A percentile compares a stretch with the other conserved stretches of the same genome.
Evolutionary conservation across 2,329 filamentous ascomycete species (phyloP).

Genomic region (Hypoxylon sp.): DNA sequence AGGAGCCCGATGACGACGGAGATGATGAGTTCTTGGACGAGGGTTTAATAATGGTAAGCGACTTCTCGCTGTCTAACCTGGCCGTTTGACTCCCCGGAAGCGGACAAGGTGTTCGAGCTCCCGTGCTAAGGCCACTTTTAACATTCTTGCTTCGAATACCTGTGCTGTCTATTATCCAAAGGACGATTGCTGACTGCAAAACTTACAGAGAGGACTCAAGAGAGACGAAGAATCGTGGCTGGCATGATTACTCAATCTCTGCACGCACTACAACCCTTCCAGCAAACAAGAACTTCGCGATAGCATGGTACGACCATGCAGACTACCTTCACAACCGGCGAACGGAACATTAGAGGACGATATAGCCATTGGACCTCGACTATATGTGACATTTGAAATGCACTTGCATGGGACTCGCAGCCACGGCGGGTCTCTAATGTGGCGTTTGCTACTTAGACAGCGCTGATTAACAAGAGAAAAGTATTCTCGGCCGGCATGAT

Average conservation of each 20-base stretch:
- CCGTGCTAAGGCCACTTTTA: neutral
- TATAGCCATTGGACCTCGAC: neutral
- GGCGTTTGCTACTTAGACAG: slow-evolving; percentile 16
- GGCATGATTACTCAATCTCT: slow-evolving; percentile 54
- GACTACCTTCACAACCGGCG: neutral
- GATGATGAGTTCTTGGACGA: slow-evolving; percentile 69
- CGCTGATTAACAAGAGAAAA: slow-evolving; percentile 19
- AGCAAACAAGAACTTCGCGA: neutral
- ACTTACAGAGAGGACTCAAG: slow-evolving; percentile 59
- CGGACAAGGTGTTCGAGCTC: neutral
- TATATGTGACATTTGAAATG: slow-evolving; percentile 9
- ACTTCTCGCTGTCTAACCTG: neutral
- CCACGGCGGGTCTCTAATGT: slow-evolving; percentile 6
- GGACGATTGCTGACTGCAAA: slow-evolving; percentile 17
- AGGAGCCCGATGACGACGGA: slow-evolving; percentile 56
- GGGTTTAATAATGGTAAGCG: slow-evolving; percentile 64
- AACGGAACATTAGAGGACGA: slow-evolving; percentile 1
- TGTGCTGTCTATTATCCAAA: neutral
- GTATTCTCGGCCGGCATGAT: slow-evolving; percentile 24
- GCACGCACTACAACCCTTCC: neutral
- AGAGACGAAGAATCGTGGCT: slow-evolving; percentile 72
- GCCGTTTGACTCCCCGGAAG: neutral
- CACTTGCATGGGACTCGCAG: slow-evolving; percentile 20
- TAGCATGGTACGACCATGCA: neutral
- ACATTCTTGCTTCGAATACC: neutral